Evolutionary conservation across 2,329 filamentous ascomycete species (phyloP), one percentile per base, ranked within the genome.

Genomic region (Scytalidium sp.): DNA sequence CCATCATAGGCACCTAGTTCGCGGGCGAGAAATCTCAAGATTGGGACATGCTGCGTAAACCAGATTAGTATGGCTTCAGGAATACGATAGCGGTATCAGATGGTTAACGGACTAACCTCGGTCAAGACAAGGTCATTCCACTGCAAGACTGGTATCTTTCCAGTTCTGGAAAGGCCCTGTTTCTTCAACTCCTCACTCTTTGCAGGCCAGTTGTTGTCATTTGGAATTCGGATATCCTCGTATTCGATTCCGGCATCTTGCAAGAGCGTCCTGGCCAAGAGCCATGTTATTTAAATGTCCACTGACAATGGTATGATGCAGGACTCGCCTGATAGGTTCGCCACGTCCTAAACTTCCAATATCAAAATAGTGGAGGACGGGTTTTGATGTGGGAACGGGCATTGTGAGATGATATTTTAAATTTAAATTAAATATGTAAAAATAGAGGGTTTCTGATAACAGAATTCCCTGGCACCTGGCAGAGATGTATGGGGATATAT

Each of bases 1-100:
- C 69, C 69, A n/a, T 72, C 69, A 20, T 71, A 71, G 3, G 42
- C 46, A 10, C 63, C 65, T 1, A 69, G 58, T 1, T 70, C 64
- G 3, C 67, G 60, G 1, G 69, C 50, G 0, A 72, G 55, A 44
- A 65, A 71, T n/a, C 69, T 62, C 5, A 72, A 51, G 11, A 64
- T 71, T 0, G 66, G 62, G 9, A 64, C 54, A 32, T 64, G 63
- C 60, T 65, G 52, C 10, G 20, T 3, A 3, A 20, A 2, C 20
- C 20, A 15, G n/a, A 2, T 8, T 17, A 10, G 6, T 27, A 17
- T 22, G 22, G 21, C 9, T 25, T 8, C n/a, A 13, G 3, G n/a
- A 29, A 19, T 1, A 36, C 21, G 9, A 19, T 5, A 23, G 23
- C 20, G 11, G 19, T n/a, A 22, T n/a, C 10, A 3, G 7, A n/a